Evolutionary conservation across 129 eudicot species (phyloP), one percentile per base, ranked within the genome.

Genomic region (Escallonia herrerae): DNA sequence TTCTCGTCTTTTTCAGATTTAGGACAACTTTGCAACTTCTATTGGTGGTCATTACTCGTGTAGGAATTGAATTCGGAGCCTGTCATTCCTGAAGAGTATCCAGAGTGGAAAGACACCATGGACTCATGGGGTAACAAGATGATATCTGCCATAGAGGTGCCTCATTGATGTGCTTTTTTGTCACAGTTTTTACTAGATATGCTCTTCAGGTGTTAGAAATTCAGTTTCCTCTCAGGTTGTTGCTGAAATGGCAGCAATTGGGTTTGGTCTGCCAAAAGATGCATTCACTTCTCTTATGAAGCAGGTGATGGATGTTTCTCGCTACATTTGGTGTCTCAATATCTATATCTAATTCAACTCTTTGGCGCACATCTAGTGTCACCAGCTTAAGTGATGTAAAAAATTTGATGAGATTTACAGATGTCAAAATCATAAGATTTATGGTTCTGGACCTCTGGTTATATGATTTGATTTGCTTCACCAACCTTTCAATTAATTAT

Each of bases 211-310:
- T 49, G 12, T 49, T 49, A n/a, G 3, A n/a, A 8, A n/a, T 49
- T 49, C 54, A 8, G 12, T 42, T 56, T 75, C 71, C 75, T 5
- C 50, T 64, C 79, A 90, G 97, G 87, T 74, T 81, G 98, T 89
- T 71, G 96, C 98, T 62, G 96, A 93, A 74, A 93, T 93, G 99
- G 99, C 99, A 3, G 96, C 99, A 63, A 81, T 93, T 70, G 99
- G 99, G 5, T 89, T 89, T 82, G 96, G 90, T 62, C 76, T 93
- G 60, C 86, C 83, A 58, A 81, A 83, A 68, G 95, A 86, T 64
- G 95, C 99, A 57, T 93, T 93, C 72, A 93, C 99, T 79, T 74
- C 86, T 74, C 83, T 89, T 63, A 93, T 93, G 99, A 83, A 80
- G 74, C 91, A 88, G 84, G 96, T 85, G 72, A 58, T 60, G 58